Base-by-base conservation (phyloP, 495 filamentous ascomycete genomes). In the Penicillium ochrochloron region DNA sequence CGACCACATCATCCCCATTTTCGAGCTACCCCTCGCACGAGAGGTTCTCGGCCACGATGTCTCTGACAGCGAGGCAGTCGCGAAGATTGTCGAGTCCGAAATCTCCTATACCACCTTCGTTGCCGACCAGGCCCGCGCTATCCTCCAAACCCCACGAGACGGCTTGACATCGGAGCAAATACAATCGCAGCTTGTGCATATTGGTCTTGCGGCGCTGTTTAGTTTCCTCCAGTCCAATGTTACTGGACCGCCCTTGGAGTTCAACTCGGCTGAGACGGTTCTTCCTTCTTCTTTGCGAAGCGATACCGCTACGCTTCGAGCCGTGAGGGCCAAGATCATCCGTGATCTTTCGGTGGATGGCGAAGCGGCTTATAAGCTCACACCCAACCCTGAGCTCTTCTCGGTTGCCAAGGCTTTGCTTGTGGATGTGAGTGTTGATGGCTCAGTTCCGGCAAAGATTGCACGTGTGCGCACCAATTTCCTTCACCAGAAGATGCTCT, bases 161-260 rank as follows among this genome's bases (percentile, higher is more conserved):
- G 78, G 66, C 21, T 57, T 75, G 35, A 74, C 72, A 9, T 6
- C 60, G 10, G 70, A 75, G 59, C 73, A 78, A 68, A 73, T 68
- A 57, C 70, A 73, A 54, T 82, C 78, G 8, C 79, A 79, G 54
- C 37, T 88, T 34, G 74, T 89, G 51, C 75, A 83, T 25, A 76
- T 95, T 50, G 93, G 86, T 21, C 77, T 90, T 17, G 88, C 89
- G 2, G 88, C 92, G 0, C 80, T 97, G 23, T 84, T 91, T 69
- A 85, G 87, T n/a, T 98, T 98, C 74, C 74, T 97, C 23, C 95
- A 98, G 67, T 88, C 88, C 1, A 98, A 92, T 74, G 90, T 97
- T 57, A 97, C 95, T 15, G 95, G 95, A 0, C 96, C 94, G 25
- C 87, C 88, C 0, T 78, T 92, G n/a, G 70, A 78, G 0, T 90